Percentiles rank a stretch among this genome's conserved stretches.
Evolutionary conservation across 2,329 filamentous ascomycete species (phyloP).

Genomic region (Alternaria triticimaculans): DNA sequence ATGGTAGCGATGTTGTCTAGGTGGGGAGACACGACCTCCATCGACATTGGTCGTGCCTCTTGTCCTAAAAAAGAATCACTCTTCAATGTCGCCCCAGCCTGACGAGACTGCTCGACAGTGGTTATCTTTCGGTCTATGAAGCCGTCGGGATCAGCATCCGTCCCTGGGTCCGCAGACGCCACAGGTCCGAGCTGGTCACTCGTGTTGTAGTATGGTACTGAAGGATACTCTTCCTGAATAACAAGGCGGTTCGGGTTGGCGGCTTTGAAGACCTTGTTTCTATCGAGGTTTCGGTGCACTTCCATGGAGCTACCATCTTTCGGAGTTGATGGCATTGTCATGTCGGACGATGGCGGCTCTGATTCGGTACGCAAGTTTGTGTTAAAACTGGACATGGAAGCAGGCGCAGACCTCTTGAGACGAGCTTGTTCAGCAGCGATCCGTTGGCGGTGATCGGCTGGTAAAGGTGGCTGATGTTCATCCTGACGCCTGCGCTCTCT

Average conservation of each 20-base stretch:
- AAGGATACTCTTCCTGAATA: slow-evolving; percentile 26
- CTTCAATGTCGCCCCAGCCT: slow-evolving; percentile 13
- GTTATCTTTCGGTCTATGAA: slow-evolving; percentile 53
- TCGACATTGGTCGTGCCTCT: slow-evolving; percentile 7
- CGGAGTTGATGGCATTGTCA: slow-evolving; percentile 53
- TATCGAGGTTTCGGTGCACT: slow-evolving; percentile 30
- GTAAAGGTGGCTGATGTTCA: slow-evolving; percentile 24
- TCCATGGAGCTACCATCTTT: slow-evolving; percentile 47
- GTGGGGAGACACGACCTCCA: slow-evolving; percentile 12
- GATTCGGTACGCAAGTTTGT: slow-evolving; percentile 46
- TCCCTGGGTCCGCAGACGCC: slow-evolving; percentile 19
- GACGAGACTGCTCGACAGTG: slow-evolving; percentile 49
- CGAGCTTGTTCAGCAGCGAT: slow-evolving; percentile 30
- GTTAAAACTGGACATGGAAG: slow-evolving; percentile 40
- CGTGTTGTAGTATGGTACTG: slow-evolving; percentile 46
- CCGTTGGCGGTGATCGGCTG: slow-evolving; percentile 28
- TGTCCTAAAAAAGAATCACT: slow-evolving; percentile 9
- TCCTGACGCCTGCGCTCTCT: background rate
- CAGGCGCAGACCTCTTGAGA: slow-evolving; percentile 26
- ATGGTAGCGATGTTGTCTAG: slow-evolving; percentile 1
- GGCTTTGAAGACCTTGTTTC: slow-evolving; percentile 35
- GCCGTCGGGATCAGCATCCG: slow-evolving; percentile 39
- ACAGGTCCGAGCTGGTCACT: slow-evolving; percentile 47
- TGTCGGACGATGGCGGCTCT: slow-evolving; percentile 53
- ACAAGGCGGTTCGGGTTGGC: slow-evolving; percentile 31